These are phyloP conservation scores for Thalassiosira ordinaria DNA, from an alignment of 352 stramenopile genomes.

Conservation along the genomic window DNA sequence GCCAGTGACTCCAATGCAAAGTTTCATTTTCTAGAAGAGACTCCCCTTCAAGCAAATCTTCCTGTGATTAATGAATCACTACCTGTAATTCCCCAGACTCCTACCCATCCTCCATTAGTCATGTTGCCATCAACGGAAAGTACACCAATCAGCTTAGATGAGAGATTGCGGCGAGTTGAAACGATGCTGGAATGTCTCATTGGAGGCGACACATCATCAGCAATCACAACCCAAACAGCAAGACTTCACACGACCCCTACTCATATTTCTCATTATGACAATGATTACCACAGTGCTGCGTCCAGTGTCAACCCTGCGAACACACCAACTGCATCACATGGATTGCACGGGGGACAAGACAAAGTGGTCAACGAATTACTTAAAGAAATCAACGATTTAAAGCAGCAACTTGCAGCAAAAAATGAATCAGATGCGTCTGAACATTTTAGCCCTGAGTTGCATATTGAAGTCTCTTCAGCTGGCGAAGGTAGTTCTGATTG, in stretches of 20 bases:
- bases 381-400: conserved; percentile 44
- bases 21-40: background rate
- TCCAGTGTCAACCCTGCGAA: conserved; percentile 20
- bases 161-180: conserved; percentile 52
- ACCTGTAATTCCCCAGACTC: conserved; percentile 7
- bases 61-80: conserved; percentile 24
- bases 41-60: conserved; percentile 7
- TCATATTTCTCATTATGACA: background rate
- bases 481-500: too few relatives aligned
- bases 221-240: background rate
- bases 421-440: conserved; percentile 18
- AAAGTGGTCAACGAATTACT: conserved; percentile 24
- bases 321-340: conserved; percentile 4
- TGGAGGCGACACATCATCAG: conserved; percentile 9
- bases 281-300: background rate
- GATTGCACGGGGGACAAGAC: background rate
- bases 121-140: background rate
- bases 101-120: background rate
- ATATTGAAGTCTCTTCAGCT: too few relatives aligned
- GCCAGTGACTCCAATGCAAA: too few relatives aligned
- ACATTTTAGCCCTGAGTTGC: conserved; percentile 1
- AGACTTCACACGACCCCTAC: conserved; percentile 1
- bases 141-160: conserved; percentile 19
- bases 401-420: conserved; percentile 41
- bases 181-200: conserved; percentile 41